These are phyloP conservation scores for Petunia hybrid DNA, from an alignment of 305 asterid species.

Conservation along the genomic window DNA sequence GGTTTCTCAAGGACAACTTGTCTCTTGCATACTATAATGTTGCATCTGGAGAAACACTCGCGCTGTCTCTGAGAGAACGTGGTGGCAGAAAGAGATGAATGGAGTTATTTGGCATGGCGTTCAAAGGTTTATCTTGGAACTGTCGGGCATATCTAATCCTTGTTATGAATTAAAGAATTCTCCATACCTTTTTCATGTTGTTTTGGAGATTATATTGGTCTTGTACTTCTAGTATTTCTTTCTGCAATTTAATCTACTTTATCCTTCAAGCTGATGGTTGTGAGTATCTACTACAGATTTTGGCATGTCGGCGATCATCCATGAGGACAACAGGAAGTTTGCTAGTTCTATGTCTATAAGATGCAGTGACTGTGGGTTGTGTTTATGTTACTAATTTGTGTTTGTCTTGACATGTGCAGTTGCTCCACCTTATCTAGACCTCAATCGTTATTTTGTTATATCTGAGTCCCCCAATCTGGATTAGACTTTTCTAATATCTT, in stretches of 20 bases:
- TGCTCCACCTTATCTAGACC: constrained; percentile 37
- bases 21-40: constrained; percentile 95
- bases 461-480: constrained; percentile 23
- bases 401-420: constrained; percentile 49
- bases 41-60: constrained; percentile 70
- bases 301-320: constrained; percentile 42
- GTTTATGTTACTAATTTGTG: constrained; percentile 39
- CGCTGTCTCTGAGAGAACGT: constrained; percentile 95
- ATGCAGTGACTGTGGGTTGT: constrained; percentile 33
- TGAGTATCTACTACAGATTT: constrained; percentile 46
- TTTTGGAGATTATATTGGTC: constrained; percentile 35
- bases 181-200: constrained; percentile 35
- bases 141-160: constrained; percentile 33
- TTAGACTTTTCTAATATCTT: constrained; percentile 10
- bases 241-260: constrained; percentile 25
- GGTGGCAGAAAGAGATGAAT: constrained; percentile 98
- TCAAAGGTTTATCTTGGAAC: constrained; percentile 51
- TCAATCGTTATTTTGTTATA: constrained; percentile 38
- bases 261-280: constrained; percentile 42
- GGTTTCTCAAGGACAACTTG: constrained; percentile 94
- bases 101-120: constrained; percentile 35
- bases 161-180: constrained; percentile 7
- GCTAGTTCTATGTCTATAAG: constrained; percentile 27
- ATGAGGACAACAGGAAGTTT: constrained; percentile 42
- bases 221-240: constrained; percentile 43